These are phyloP conservation scores for Sequoiadendron giganteum DNA, from an alignment of 75 land plant genomes.

Conservation along the genomic window DNA sequence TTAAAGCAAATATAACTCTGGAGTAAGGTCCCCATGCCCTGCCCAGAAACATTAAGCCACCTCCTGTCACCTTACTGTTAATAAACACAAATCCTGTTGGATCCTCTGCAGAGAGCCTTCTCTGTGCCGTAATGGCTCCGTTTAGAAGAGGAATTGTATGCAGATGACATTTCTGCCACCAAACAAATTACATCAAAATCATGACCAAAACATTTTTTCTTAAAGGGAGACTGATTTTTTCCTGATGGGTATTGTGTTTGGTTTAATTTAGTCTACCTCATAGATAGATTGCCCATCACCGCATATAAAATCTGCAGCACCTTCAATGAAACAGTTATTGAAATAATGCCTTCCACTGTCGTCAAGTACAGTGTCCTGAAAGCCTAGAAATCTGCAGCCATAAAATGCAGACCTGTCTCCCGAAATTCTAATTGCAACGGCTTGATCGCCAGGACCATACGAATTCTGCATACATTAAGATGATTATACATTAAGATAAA, in stretches of 20 bases:
- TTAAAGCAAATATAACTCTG: constrained; percentile 52
- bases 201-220: neutral
- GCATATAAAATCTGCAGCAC: constrained; percentile 67
- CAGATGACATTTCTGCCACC: constrained; percentile 54
- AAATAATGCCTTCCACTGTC: constrained; percentile 56
- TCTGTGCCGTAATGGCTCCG: constrained; percentile 76
- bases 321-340: constrained; percentile 61
- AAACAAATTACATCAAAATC: neutral
- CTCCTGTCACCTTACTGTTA: constrained; percentile 49
- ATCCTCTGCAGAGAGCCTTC: constrained; percentile 25
- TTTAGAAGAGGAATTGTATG: constrained; percentile 36
- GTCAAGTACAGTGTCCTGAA: constrained; percentile 61
- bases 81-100: constrained; percentile 68
- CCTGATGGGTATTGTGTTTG: constrained; percentile 23
- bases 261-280: constrained; percentile 28
- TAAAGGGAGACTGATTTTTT: neutral
- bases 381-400: constrained; percentile 30
- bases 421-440: constrained; percentile 50
- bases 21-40: constrained; percentile 77
- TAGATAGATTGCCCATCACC: constrained; percentile 57
- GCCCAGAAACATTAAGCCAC: constrained; percentile 41
- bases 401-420: constrained; percentile 58
- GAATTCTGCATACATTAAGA: constrained; percentile 25
- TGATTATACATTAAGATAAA: neutral
- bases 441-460: constrained; percentile 26